Evolutionary conservation across 129 eudicot species (phyloP), one percentile per base, ranked within the genome.

Genomic region (Gnaphalium uliginosum): DNA sequence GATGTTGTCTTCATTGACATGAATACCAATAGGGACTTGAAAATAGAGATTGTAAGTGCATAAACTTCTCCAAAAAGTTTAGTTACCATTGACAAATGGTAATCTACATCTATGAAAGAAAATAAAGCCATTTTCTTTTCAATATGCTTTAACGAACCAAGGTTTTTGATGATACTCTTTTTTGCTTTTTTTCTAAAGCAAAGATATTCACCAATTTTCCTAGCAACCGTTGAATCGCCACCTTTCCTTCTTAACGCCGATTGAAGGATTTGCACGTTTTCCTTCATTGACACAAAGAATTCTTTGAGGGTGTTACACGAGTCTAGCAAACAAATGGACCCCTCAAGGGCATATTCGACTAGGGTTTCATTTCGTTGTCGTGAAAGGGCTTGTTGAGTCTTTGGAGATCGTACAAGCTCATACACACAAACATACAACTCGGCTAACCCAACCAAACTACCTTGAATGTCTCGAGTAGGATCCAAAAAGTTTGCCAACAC

Each of bases 161-260:
- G 86, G 69, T 75, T 60, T 19, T 73, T 89, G 53, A 74, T 32
- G 22, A 74, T 46, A 5, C 72, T 84, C 29, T 84, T 89, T 26
- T 75, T 82, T 24, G 61, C 60, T 68, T 72, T 80, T 70, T 86
- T 89, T 32, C 89, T 77, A 29, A 65, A 74, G 68, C 65, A 35
- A n/a, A 72, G n/a, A 56, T 84, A 89, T 0, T 77, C 14, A 1
- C 32, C 33, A 2, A 86, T 68, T 6, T 76, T 76, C 10, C 22
- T 54, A 48, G 72, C 76, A 66, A 74, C 56, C 24, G 50, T 71
- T n/a, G 64, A 56, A 74, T 65, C 62, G 4, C 76, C 60, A 30
- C 83, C 85, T 75, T 80, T 89, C 19, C 89, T 67, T 33, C 89
- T 78, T n/a, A 89, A 30, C 0, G 83, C 85, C 6, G 86, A 89